Conservation (phyloP, 495 filamentous ascomycete species). For the Amniculicola lignicola region DNA sequence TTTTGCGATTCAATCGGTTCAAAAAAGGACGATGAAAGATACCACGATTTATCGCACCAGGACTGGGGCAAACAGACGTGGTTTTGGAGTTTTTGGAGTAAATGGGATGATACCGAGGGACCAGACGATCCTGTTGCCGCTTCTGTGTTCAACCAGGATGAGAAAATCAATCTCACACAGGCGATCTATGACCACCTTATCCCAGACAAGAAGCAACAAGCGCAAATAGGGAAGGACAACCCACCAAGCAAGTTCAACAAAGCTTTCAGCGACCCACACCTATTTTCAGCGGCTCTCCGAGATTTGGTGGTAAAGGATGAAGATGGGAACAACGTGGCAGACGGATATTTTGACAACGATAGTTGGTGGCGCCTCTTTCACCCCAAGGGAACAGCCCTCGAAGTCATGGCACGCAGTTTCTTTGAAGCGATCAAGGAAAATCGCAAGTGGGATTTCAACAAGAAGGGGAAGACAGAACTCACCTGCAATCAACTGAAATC, state of each 20-base stretch:
- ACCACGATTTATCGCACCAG: not conserved
- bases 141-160: too few relatives aligned
- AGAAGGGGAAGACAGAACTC: too few relatives aligned
- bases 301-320: not conserved
- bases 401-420: not conserved
- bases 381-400: not conserved
- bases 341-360: not conserved
- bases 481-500: too few relatives aligned
- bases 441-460: not conserved
- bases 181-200: not conserved
- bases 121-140: not conserved
- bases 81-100: slow-evolving; percentile 6
- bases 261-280: not conserved
- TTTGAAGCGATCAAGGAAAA: not conserved
- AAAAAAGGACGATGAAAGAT: not conserved
- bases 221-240: not conserved
- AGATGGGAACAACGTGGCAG: not conserved
- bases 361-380: not conserved
- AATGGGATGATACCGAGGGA: not conserved
- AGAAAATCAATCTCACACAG: not conserved
- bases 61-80: slow-evolving; percentile 1
- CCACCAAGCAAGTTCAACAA: not conserved
- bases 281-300: not conserved
- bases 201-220: not conserved
- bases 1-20: slow-evolving; percentile 1